A percentile compares a stretch with the other conserved stretches of the same genome.
Conservation (phyloP, 2,329 filamentous ascomycete genomes). For the Knufia fluminis region DNA sequence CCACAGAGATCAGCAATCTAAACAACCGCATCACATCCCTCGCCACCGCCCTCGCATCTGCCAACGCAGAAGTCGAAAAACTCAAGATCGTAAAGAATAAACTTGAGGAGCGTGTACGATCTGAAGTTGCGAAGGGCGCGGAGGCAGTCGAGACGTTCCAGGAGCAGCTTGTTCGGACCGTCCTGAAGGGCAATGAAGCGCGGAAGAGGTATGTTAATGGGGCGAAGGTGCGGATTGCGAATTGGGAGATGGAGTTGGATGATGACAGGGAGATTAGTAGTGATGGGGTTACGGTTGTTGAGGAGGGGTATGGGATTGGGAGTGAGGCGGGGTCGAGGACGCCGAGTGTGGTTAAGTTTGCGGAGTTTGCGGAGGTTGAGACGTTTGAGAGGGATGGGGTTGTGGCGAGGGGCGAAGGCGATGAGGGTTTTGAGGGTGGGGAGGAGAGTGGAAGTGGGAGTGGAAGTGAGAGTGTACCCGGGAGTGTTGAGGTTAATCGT, state of each 20-base stretch:
- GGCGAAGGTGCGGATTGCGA: conserved; percentile 31
- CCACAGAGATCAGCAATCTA: conserved; percentile 30
- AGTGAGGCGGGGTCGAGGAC: conserved; percentile 33
- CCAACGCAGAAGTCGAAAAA: conserved; percentile 29
- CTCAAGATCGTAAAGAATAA: conserved; percentile 29
- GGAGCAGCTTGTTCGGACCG: conserved; percentile 28
- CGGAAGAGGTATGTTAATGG: conserved; percentile 23
- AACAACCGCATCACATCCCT: conserved; percentile 35
- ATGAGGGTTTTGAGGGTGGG: conserved; percentile 15
- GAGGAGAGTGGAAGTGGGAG: conserved; percentile 3
- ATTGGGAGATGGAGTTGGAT: conserved; percentile 31
- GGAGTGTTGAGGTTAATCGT: conserved; percentile 17
- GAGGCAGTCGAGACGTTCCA: conserved; percentile 31
- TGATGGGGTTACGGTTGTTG: conserved; percentile 13
- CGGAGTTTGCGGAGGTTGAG: conserved; percentile 28
- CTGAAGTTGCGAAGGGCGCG: conserved; percentile 31
- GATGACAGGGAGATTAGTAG: conserved; percentile 28
- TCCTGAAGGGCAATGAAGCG: conserved; percentile 23
- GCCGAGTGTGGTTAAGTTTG: conserved; percentile 32
- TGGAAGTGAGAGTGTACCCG: conserved; percentile 29
- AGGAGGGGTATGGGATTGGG: conserved; percentile 24
- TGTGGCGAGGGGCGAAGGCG: not conserved
- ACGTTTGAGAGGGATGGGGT: conserved; percentile 1
- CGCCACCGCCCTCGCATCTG: conserved; percentile 31
- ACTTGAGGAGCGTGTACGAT: conserved; percentile 30